Evolutionary conservation across 305 asterid species (phyloP).

Genomic region (Fraxinus velutina): DNA sequence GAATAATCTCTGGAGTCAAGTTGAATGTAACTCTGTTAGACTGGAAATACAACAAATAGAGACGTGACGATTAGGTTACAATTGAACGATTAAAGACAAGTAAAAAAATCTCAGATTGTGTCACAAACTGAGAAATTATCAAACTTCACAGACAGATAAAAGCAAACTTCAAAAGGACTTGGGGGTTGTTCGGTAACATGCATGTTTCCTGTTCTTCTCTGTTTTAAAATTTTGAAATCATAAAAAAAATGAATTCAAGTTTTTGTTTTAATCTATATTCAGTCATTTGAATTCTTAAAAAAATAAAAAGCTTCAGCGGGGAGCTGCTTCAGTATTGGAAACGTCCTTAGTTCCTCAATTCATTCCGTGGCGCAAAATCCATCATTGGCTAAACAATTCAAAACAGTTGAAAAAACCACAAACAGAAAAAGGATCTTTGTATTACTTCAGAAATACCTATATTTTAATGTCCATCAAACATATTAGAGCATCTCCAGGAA

Average conservation of each 20-base stretch:
- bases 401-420: neutral
- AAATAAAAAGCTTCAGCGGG: neutral
- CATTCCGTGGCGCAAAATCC: neutral
- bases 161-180: constrained; percentile 11
- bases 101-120: constrained; percentile 1
- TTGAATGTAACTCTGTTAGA: constrained; percentile 90
- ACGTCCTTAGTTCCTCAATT: neutral
- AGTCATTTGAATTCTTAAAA: neutral
- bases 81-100: constrained; percentile 18
- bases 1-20: constrained; percentile 95
- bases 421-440: neutral
- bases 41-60: constrained; percentile 48
- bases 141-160: constrained; percentile 7
- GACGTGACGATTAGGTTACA: constrained; percentile 24
- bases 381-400: neutral
- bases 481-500: neutral
- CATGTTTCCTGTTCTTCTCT: constrained; percentile 1
- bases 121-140: constrained; percentile 2
- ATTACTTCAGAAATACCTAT: neutral
- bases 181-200: neutral
- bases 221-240: neutral
- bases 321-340: neutral
- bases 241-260: neutral
- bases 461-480: neutral
- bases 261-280: neutral